phyloP scores from a whole-genome alignment of 2,329 filamentous ascomycete genomes.

The Parastagonospora nodorum region DNA sequence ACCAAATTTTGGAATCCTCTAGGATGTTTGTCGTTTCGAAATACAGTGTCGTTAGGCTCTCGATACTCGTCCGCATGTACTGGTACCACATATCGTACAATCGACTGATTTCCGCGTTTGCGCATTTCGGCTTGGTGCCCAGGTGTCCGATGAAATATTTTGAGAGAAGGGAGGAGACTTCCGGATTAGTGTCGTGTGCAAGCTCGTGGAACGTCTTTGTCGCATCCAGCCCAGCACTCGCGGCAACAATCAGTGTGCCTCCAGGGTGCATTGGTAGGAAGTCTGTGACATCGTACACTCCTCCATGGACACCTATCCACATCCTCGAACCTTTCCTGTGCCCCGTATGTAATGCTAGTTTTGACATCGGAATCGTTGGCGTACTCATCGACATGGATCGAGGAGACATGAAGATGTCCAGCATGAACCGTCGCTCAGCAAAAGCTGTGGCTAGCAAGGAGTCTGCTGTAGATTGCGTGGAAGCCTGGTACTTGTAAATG shows the following conservation, averaged over 20 bases:
- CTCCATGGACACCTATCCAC: constrained; percentile 60
- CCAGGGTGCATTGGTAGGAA: constrained; percentile 61
- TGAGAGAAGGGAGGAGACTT: constrained; percentile 58
- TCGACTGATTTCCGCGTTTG: constrained; percentile 49
- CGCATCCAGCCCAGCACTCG: constrained; percentile 61
- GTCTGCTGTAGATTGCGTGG: constrained; percentile 59
- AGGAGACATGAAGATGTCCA: constrained; percentile 61
- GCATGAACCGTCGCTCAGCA: constrained; percentile 61
- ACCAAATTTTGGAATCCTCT: constrained; percentile 54
- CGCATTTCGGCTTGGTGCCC: constrained; percentile 56
- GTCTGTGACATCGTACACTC: constrained; percentile 59
- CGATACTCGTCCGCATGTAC: constrained; percentile 56
- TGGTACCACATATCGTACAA: constrained; percentile 59
- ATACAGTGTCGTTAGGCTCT: constrained; percentile 59
- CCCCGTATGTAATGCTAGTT: constrained; percentile 58
- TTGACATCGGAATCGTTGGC: constrained; percentile 57
- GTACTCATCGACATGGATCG: constrained; percentile 58
- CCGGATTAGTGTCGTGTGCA: constrained; percentile 61
- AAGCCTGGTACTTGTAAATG: constrained; percentile 59
- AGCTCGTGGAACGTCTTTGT: constrained; percentile 59
- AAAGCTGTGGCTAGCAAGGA: constrained; percentile 59
- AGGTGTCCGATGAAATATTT: constrained; percentile 62
- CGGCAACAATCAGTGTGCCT: constrained; percentile 59
- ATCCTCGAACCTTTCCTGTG: constrained; percentile 54
- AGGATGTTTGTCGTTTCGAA: constrained; percentile 61